These are phyloP conservation scores for Trichoderma sp. DNA, from an alignment of 2,329 filamentous ascomycete species.

Conservation along the genomic window DNA sequence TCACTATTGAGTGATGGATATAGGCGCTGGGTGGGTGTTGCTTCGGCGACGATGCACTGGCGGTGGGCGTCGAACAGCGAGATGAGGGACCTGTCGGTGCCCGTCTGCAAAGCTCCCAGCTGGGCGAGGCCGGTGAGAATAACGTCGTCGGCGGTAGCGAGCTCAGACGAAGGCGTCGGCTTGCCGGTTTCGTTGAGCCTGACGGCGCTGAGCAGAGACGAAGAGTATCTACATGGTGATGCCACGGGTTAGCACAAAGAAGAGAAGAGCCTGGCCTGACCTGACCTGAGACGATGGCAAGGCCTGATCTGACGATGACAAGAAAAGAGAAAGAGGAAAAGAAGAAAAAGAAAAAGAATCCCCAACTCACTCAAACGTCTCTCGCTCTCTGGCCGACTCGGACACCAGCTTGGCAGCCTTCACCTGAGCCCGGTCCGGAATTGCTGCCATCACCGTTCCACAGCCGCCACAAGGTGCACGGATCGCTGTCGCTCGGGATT, in stretches of 20 bases:
- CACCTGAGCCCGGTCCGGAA: neutral
- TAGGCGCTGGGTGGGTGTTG: slow-evolving; percentile 43
- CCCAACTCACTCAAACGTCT: slow-evolving; percentile 32
- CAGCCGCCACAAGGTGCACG: slow-evolving; percentile 2
- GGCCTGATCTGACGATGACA: neutral
- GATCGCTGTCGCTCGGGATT: neutral
- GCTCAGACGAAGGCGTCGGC: slow-evolving; percentile 26
- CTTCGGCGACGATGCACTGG: slow-evolving; percentile 53
- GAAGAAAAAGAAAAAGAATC: neutral
- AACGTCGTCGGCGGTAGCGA: slow-evolving; percentile 35
- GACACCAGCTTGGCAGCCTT: slow-evolving; percentile 16
- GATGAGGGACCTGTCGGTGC: slow-evolving; percentile 44
- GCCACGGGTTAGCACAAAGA: neutral
- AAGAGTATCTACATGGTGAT: slow-evolving; percentile 19
- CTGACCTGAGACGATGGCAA: no score
- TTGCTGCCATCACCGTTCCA: slow-evolving; percentile 15
- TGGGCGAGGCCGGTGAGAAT: slow-evolving; percentile 51
- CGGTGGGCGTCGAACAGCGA: slow-evolving; percentile 50
- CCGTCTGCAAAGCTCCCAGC: slow-evolving; percentile 44
- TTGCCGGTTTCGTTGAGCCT: slow-evolving; percentile 28
- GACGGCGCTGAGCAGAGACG: slow-evolving; percentile 18
- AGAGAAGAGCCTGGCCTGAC: neutral
- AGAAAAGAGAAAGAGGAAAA: neutral
- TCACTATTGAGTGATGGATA: slow-evolving; percentile 23
- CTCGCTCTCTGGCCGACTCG: slow-evolving; percentile 32